Percentiles rank a stretch among this genome's conserved stretches.
Evolutionary conservation across 1,139 yeast species (phyloP).

Genomic region (Suhomyces panamericanus): DNA sequence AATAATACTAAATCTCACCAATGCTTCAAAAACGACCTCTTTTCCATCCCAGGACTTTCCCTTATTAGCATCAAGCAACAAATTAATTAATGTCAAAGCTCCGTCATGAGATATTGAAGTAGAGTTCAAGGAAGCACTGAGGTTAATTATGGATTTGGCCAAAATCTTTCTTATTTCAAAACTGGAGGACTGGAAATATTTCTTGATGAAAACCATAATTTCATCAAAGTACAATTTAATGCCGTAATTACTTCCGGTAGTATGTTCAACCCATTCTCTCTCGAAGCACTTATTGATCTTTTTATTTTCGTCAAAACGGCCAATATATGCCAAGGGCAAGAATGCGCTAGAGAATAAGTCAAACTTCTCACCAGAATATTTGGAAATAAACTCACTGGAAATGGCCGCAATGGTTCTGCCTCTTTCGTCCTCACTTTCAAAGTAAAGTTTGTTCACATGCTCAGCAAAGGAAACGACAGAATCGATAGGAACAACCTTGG

Average conservation of each 20-base stretch:
- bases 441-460: slow-evolving; percentile 56
- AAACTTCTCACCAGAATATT: slow-evolving; percentile 70
- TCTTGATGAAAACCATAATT: slow-evolving; percentile 53
- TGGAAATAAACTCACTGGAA: slow-evolving; percentile 68
- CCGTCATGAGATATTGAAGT: slow-evolving; percentile 29
- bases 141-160: slow-evolving; percentile 67
- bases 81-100: slow-evolving; percentile 44
- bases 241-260: slow-evolving; percentile 72
- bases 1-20: slow-evolving; percentile 58
- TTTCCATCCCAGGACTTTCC: slow-evolving; percentile 93
- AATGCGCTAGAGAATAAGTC: slow-evolving; percentile 62
- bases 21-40: slow-evolving; percentile 68
- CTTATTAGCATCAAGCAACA: slow-evolving; percentile 61
- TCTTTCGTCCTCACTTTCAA: slow-evolving; percentile 55
- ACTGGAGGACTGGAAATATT: slow-evolving; percentile 55
- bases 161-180: slow-evolving; percentile 70
- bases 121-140: slow-evolving; percentile 48
- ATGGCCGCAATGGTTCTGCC: slow-evolving; percentile 55
- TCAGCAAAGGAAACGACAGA: slow-evolving; percentile 56
- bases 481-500: slow-evolving; percentile 61
- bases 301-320: slow-evolving; percentile 62
- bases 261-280: slow-evolving; percentile 76
- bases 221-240: slow-evolving; percentile 73
- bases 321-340: slow-evolving; percentile 78
- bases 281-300: slow-evolving; percentile 53